phyloP scores from a whole-genome alignment of 345 rosid species.

The Citrus unshiu region DNA sequence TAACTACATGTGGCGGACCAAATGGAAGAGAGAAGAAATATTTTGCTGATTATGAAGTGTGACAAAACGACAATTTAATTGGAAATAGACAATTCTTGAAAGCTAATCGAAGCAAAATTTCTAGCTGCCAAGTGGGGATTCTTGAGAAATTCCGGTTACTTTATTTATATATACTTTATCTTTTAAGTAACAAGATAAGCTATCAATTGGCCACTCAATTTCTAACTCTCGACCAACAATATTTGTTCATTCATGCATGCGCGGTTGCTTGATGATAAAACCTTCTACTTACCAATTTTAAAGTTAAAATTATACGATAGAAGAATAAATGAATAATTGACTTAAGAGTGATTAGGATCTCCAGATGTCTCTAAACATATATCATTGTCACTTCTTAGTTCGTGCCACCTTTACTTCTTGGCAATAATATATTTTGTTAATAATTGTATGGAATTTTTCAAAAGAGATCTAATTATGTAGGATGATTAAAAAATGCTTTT shows the following conservation, averaged over 20 bases:
- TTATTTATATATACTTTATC: not conserved
- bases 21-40: not conserved
- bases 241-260: not conserved
- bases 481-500: no score
- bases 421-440: no score
- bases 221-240: not conserved
- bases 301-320: no score
- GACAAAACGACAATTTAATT: not conserved
- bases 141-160: not conserved
- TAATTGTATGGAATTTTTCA: no score
- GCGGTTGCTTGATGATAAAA: not conserved
- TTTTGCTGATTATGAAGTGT: not conserved
- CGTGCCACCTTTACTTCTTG: not conserved
- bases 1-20: not conserved
- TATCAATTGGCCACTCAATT: not conserved
- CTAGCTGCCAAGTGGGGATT: not conserved
- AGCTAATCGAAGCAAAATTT: not conserved
- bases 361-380: not conserved
- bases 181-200: not conserved
- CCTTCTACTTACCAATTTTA: not conserved
- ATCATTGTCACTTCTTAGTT: not conserved
- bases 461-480: no score
- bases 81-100: not conserved
- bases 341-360: not conserved
- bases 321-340: not conserved